Evolutionary conservation across 176 grass and related monocot genomes (phyloP).

Genomic region (Carex kokanica): DNA sequence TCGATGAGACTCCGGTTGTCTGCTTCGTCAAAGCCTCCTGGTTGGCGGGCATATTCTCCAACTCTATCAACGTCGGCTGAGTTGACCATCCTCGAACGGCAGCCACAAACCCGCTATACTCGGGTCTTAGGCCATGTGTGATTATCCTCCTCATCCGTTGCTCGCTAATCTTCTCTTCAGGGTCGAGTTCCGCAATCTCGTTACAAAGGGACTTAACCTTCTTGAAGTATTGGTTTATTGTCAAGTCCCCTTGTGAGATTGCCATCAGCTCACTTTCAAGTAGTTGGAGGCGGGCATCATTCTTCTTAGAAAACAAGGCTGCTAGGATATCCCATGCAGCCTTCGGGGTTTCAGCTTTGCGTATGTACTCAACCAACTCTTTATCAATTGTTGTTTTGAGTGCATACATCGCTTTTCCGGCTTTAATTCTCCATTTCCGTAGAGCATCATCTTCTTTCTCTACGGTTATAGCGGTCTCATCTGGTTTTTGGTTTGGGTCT

Average conservation of each 20-base stretch:
- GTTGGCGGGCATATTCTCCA: conserved; percentile 21
- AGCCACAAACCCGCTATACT: conserved; percentile 18
- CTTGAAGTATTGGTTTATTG: conserved; percentile 14
- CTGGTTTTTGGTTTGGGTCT: neutral
- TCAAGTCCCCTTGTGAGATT: conserved; percentile 14
- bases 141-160: conserved; percentile 18
- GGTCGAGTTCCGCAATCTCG: neutral
- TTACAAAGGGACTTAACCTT: conserved; percentile 9
- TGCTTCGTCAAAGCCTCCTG: neutral
- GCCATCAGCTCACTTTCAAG: neutral
- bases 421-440: neutral
- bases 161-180: neutral
- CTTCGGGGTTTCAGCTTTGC: neutral
- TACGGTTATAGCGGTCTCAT: neutral
- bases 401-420: neutral
- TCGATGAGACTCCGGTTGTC: no score
- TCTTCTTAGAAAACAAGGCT: conserved; percentile 13
- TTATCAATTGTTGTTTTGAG: neutral
- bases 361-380: conserved; percentile 9
- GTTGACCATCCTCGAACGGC: neutral
- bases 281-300: neutral
- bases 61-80: neutral
- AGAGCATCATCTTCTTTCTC: neutral
- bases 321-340: neutral
- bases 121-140: neutral